Base-by-base conservation (phyloP, 2,329 filamentous ascomycete species). In the Aspergillus sp. region DNA sequence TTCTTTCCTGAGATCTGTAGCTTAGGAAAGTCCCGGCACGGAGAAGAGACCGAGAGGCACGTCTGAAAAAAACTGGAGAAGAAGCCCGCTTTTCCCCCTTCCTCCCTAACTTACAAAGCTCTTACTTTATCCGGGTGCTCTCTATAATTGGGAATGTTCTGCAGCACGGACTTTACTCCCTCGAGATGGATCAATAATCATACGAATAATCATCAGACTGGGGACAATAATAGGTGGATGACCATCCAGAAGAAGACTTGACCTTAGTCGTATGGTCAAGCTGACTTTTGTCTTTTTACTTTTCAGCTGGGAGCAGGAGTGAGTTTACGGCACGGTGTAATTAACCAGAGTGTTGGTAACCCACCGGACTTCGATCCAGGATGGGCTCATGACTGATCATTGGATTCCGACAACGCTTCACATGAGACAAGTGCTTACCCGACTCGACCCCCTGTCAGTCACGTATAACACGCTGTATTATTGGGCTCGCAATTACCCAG, bases 401-500 rank as follows among this genome's bases (percentile, higher is more conserved):
- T 50, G 47, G 47, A 50, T 50, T 50, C 47, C 47, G 7, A 28
- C 25, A 28, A 30, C 47, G 8, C 28, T 47, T 53, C 56, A 43
- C 17, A 41, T 51, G 39, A 47, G 38, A 53, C 49, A 59, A 55
- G 49, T 47, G 30, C 50, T 30, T 53, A 48, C 50, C 32, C 28
- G 47, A 41, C n/a, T 45, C 19, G 17, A 15, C 25, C 49, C 38
- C 43, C 32, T 47, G 43, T 48, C n/a, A 9, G 38, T 39, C 47
- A 50, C 47, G n/a, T 36, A 54, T 59, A 25, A 21, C 5, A 47
- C 39, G 13, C 21, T 25, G 36, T 38, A 41, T 28, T 54, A 45
- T 48, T 28, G 39, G 41, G 43, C 43, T 39, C 23, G 19, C 23
- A 25, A 55, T 13, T 45, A 47, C 50, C 54, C 58, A 63, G 54